Percentiles rank a stretch among this genome's conserved stretches.
phyloP scores from a whole-genome alignment of 768 basidiomycete species.

The Boletus rubropictus region DNA sequence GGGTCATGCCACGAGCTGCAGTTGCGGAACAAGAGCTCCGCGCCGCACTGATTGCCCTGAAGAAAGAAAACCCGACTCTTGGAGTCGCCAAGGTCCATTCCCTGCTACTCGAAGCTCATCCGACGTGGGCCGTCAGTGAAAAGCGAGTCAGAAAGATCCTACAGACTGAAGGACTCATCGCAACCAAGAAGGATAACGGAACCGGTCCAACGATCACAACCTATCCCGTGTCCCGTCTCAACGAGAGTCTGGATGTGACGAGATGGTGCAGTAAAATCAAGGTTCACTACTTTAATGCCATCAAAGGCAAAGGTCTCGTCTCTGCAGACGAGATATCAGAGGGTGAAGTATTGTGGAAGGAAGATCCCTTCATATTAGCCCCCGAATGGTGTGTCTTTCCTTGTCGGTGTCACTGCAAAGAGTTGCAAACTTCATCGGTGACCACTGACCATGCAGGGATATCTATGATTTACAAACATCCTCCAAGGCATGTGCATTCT shows the following conservation, averaged over 20 bases:
- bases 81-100: constrained; percentile 71
- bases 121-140: constrained; percentile 78
- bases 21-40: constrained; percentile 55
- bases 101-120: constrained; percentile 50
- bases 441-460: constrained; percentile 46
- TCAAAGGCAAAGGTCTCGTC: constrained; percentile 81
- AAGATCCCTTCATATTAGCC: constrained; percentile 76
- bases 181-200: constrained; percentile 6
- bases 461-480: constrained; percentile 61
- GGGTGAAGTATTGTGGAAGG: constrained; percentile 79
- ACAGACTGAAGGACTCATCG: constrained; percentile 50
- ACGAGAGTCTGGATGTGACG: constrained; percentile 54
- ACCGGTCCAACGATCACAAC: constrained; percentile 14
- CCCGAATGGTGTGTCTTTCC: constrained; percentile 63
- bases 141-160: constrained; percentile 73
- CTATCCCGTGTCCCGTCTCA: constrained; percentile 60
- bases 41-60: constrained; percentile 48
- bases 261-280: constrained; percentile 61
- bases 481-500: constrained; percentile 63
- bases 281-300: constrained; percentile 60
- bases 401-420: too few species aligned
- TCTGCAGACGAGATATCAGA: constrained; percentile 60
- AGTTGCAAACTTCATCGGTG: not conserved
- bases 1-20: constrained; percentile 12
- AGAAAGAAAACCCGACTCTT: constrained; percentile 51